Evolutionary conservation across 495 filamentous ascomycete genomes (phyloP).

Genomic region (Xylaria acuta): DNA sequence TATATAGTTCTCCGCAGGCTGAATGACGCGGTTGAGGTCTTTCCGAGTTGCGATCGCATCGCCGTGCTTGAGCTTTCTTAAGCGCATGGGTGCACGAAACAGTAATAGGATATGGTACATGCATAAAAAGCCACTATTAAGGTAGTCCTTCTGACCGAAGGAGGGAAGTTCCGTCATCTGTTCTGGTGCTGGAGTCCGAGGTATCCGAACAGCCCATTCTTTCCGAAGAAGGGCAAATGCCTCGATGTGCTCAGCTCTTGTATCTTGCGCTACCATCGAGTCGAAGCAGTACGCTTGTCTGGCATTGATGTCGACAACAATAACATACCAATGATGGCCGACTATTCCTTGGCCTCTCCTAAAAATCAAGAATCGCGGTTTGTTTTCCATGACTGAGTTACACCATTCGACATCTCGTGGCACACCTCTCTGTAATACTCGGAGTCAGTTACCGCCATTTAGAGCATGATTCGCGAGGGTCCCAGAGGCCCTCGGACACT

Average conservation of each 20-base stretch:
- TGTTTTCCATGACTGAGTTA: neutral
- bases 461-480: too few relatives aligned
- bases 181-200: neutral
- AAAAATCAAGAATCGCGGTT: slow-evolving; percentile 21
- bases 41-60: neutral
- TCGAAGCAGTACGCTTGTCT: slow-evolving; percentile 14
- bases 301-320: slow-evolving; percentile 9
- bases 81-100: neutral
- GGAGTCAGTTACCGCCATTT: too few relatives aligned
- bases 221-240: slow-evolving; percentile 5
- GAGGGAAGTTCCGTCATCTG: slow-evolving; percentile 10
- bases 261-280: slow-evolving; percentile 11
- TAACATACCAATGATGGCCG: slow-evolving; percentile 13
- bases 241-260: neutral
- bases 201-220: slow-evolving; percentile 6
- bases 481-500: too few relatives aligned
- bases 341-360: neutral
- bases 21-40: neutral
- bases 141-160: neutral
- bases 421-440: too few relatives aligned
- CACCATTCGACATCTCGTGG: slow-evolving; percentile 15
- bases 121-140: neutral
- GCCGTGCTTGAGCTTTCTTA: slow-evolving; percentile 4
- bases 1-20: slow-evolving; percentile 1
- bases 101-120: slow-evolving; percentile 6